A percentile compares a stretch with the other conserved stretches of the same genome.
These are phyloP conservation scores for Purshia tridentata DNA, from an alignment of 306 rosid genomes.

Conservation along the genomic window DNA sequence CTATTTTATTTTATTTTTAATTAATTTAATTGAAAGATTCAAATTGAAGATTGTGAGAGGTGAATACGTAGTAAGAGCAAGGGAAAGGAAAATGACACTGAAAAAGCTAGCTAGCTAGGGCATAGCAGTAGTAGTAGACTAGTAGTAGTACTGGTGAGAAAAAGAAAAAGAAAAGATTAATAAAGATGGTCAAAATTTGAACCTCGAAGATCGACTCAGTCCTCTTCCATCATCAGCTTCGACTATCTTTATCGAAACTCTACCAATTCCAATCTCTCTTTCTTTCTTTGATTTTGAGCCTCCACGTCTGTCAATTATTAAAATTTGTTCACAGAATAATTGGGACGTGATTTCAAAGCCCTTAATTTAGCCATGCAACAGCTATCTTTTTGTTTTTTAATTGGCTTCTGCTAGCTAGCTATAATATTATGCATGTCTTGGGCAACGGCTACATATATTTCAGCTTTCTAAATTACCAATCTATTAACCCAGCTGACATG, in stretches of 20 bases:
- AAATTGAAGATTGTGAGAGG: slow-evolving; percentile 14
- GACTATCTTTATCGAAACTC: slow-evolving; percentile 98
- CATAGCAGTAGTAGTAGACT: not conserved
- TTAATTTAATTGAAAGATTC: slow-evolving; percentile 5
- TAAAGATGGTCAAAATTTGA: slow-evolving; percentile 92
- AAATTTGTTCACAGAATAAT: slow-evolving; percentile 18
- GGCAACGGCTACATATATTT: not conserved
- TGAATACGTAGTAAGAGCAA: slow-evolving; percentile 25
- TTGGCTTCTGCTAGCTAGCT: not conserved
- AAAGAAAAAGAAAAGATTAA: slow-evolving; percentile 35
- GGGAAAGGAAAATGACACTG: slow-evolving; percentile 68
- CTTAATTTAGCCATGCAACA: slow-evolving; percentile 17
- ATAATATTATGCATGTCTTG: not conserved
- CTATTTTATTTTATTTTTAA: slow-evolving; percentile 5
- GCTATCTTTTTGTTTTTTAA: not conserved
- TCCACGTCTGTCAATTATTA: slow-evolving; percentile 14
- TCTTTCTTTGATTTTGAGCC: slow-evolving; percentile 56
- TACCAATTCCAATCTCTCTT: slow-evolving; percentile 35
- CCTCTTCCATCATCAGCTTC: slow-evolving; percentile 85
- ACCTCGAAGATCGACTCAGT: slow-evolving; percentile 64
- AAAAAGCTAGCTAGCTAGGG: slow-evolving; percentile 44
- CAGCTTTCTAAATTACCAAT: not conserved
- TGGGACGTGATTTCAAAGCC: slow-evolving; percentile 2
- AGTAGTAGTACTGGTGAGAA: slow-evolving; percentile 35
- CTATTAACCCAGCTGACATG: slow-evolving; percentile 12